Base-by-base conservation (phyloP, 805 yeast genomes). In the Grigorovia jiainica region DNA sequence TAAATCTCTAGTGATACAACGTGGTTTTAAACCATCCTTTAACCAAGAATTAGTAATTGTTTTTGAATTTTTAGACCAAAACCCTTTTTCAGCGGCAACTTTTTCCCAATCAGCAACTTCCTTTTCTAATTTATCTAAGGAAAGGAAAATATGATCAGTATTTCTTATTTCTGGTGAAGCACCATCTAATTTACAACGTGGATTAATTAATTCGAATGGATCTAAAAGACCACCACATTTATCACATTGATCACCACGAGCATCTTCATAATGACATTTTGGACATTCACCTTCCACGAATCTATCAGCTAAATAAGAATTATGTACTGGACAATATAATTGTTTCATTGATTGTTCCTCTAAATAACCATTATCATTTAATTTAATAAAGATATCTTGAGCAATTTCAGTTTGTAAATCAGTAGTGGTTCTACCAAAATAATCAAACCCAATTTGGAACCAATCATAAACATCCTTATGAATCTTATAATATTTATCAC, bases 221-320 rank as follows among this genome's bases (percentile, higher is more conserved):
- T 90, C 84, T 53, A 92, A 72, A 50, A 92, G 71, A 46, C 68
- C 66, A 50, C 98, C 99, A 72, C 99, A 92, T 56, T 81, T 81
- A 65, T 92, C 99, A 75, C 99, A 92, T 71, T 92, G 99, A 65
- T 92, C 99, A 54, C 99, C 99, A 65, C 98, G 79, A 25, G 99
- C 99, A 62, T 92, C 98, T 48, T 84, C 95, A 61, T 87, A 92
- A 36, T 71, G 75, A 71, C 99, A 92, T 64, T 82, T 82, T 44
- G 97, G 97, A 70, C 99, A 92, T 39, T 79, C 85, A 52, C 99
- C 99, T 67, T 92, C 97, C 29, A 92, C 98, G 55, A 77, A 92
- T 63, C 99, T 74, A 62, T 92, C 99, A 43, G 99, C 98, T 45
- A 92, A 72, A 66, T 78, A 92, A 3, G 95, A 87, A 31, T 87